Base-by-base conservation (phyloP, 345 rosid genomes). In the Cardamine chenopodiifolia region DNA sequence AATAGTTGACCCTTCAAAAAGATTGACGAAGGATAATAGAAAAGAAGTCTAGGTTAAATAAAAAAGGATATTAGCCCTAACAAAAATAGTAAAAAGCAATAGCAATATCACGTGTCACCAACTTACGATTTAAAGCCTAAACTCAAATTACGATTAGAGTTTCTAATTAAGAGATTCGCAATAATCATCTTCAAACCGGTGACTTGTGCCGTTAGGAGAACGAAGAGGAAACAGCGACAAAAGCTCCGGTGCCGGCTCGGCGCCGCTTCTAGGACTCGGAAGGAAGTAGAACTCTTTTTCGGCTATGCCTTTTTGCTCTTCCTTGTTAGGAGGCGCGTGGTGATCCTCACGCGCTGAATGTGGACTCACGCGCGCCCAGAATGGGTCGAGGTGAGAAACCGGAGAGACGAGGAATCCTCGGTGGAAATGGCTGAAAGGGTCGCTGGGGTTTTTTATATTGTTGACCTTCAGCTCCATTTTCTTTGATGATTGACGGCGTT, bases 281-380 rank as follows among this genome's bases (percentile, higher is more conserved):
- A 84, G 96, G 70, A 92, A 74, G 77, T 89, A 87, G 31, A 92
- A 88, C 19, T 93, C 88, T 66, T 86, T 88, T 37, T 82, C 88
- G 0, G 93, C 88, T 19, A 91, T 83, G 11, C 82, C 85, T 34
- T 71, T 87, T 52, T 79, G 75, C 47, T 82, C 90, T 58, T 87
- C 88, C 9, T 71, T 80, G 11, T 75, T 80, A 20, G 65, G 45
- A 1, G 32, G 32, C 62, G 79, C 42, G 53, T 70, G 66, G 2
- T 77, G 40, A 1, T 77, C 62, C 10, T 57, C 77, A 71, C 77
- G 77, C 71, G 81, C 68, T 54, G 84, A 71, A 37, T 65, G 79
- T 34, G 84, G 77, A 19, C 81, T 70, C 73, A 73, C 81, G 71
- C 80, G 70, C 31, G 83, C 42, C 67, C 87, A 83, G 9, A 29